Evolutionary conservation across 306 rosid genomes (phyloP), one percentile per base, ranked within the genome.

Genomic region (Cucumis cinereus): DNA sequence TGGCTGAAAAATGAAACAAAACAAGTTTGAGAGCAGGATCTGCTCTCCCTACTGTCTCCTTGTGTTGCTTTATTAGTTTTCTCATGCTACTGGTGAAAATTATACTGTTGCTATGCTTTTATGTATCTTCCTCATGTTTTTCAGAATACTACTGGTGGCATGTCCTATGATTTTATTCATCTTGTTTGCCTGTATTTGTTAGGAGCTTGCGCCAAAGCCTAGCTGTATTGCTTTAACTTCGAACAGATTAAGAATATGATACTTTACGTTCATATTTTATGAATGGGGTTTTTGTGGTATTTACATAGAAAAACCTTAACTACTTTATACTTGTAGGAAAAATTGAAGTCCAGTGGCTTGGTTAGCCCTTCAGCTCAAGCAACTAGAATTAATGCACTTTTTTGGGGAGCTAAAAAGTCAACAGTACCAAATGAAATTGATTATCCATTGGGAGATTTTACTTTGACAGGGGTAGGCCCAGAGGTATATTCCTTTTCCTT

Each of bases 401-500:
- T 89, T 85, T 90, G 97, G 91, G 87, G 84, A 59, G 70, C 88
- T 20, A 85, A 83, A 81, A 86, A 81, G 79, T 83, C 83, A 5
- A 69, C 58, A 7, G 86, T 59, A 68, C 83, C 83, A 50, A 74
- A 81, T 76, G 80, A 82, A 73, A 3, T 80, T 66, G 85, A 83
- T 76, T 64, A 78, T 35, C 41, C 88, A 26, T 68, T 82, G 7
- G 84, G 90, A 55, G 77, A 84, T 14, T 87, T 83, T 81, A 78
- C 82, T 80, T 81, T 93, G 85, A 77, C 78, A 49, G 80, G 52
- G 47, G 50, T 82, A 71, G 80, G 69, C 54, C 36, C 82, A 63
- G 86, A 85, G 80, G 93, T 86, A 55, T 45, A 73, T 52, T 6
- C 50, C 53, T 63, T 6, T 22, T 3, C 38, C 52, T 64, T 7